Conservation (phyloP, 129 eudicot species). For the Saposhnikovia divaricata region DNA sequence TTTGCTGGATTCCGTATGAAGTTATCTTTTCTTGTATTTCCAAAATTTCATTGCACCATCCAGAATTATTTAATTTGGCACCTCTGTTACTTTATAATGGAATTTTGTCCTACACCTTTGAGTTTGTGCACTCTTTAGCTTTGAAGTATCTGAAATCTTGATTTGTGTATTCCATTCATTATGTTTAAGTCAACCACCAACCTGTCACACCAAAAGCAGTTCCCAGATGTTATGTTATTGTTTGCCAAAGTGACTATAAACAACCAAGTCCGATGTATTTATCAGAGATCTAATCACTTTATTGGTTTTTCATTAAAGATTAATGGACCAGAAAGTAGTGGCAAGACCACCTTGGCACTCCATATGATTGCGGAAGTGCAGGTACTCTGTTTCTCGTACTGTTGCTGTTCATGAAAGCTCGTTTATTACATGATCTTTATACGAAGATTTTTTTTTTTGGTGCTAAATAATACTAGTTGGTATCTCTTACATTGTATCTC, state of each 20-base stretch:
- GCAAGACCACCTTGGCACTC: constrained; percentile 91
- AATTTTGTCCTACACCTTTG: neutral
- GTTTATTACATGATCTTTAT: neutral
- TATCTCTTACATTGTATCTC: neutral
- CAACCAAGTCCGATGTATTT: neutral
- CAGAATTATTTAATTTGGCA: neutral
- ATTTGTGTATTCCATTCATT: neutral
- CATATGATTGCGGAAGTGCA: constrained; percentile 98
- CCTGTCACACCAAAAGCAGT: no score
- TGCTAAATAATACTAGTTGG: neutral
- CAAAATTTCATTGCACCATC: neutral
- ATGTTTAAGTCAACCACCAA: neutral
- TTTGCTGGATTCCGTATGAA: no score
- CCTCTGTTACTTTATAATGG: neutral
- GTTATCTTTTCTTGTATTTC: no score
- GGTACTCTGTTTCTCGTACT: constrained; percentile 33
- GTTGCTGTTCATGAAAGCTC: neutral
- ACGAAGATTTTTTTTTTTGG: neutral
- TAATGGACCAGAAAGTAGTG: constrained; percentile 99
- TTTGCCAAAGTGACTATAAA: no score
- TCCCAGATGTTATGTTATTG: no score
- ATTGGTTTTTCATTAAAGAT: constrained; percentile 39
- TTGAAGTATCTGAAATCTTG: no score
- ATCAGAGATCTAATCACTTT: constrained; percentile 1
- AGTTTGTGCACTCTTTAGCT: no score